Base-by-base conservation (phyloP, 2,329 filamentous ascomycete genomes). In the Penicillium sp. region DNA sequence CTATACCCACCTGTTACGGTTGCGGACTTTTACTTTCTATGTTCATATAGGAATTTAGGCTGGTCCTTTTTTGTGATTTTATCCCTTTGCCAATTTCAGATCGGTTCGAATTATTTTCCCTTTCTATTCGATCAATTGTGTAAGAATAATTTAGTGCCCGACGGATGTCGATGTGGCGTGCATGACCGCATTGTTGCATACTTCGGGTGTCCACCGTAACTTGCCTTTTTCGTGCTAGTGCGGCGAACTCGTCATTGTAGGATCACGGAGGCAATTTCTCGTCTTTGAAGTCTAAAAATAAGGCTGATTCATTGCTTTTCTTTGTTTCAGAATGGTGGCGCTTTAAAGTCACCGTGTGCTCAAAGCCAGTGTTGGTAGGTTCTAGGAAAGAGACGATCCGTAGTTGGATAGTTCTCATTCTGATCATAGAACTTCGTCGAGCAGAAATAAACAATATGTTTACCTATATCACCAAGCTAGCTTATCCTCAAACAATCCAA, bases 261-360 rank as follows among this genome's bases (percentile, higher is more conserved):
- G n/a, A 27, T 41, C 39, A 41, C 20, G 14, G 20, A 25, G 39
- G 22, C 20, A 18, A 13, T 5, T 20, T 11, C 11, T 22, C 9
- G 9, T 13, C 35, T 8, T n/a, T n/a, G n/a, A n/a, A 5, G 14
- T 35, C 31, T 16, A 35, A 16, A 6, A 30, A 30, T 11, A 28
- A 13, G 5, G 13, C 5, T 14, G 5, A 16, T 33, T 33, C 31
- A 16, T n/a, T n/a, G 5, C 7, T 16, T 16, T 18, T 40, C 10
- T 24, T 24, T 14, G 35, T n/a, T 24, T 24, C 20, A 27, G 22
- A 25, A 14, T n/a, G 3, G 0, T 63, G 64, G 0, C 69, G 72
- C 3, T 74, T 53, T 10, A 40, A 28, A 25, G 16, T 22, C 20
- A 22, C 20, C 20, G 20, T 22, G 20, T 22, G 4, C 20, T 4